Evolutionary conservation across 2,329 filamentous ascomycete species (phyloP).

Genomic region (Ophiostoma pallidulum): DNA sequence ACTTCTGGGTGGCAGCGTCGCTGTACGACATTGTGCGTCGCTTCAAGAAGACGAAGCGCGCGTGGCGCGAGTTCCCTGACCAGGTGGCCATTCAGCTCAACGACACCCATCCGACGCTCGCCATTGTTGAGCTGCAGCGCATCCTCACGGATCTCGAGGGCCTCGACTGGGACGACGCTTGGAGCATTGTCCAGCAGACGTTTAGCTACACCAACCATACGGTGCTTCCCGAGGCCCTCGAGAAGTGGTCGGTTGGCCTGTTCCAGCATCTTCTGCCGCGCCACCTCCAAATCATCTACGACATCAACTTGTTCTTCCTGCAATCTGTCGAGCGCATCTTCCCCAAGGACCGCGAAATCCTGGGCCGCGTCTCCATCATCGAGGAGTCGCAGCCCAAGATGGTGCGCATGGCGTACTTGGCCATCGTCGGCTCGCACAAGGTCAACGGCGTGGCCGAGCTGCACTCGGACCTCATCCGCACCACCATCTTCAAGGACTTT

Average conservation of each 20-base stretch:
- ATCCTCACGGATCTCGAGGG: conserved; percentile 86
- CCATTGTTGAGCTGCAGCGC: conserved; percentile 89
- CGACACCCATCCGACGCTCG: conserved; percentile 92
- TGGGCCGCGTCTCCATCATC: conserved; percentile 86
- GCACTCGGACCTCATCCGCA: conserved; percentile 95
- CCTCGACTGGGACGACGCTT: conserved; percentile 86
- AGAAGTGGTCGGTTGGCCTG: conserved; percentile 95
- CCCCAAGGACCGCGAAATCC: conserved; percentile 79
- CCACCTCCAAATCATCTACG: conserved; percentile 94
- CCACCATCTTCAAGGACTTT: conserved; percentile 99
- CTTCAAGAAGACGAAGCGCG: conserved; percentile 92
- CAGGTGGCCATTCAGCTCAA: conserved; percentile 97
- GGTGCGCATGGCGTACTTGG: conserved; percentile 93
- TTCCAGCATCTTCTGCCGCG: conserved; percentile 87
- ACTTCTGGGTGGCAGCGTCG: conserved; percentile 98
- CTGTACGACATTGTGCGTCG: conserved; percentile 91
- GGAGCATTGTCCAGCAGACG: conserved; percentile 65
- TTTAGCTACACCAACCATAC: conserved; percentile 99
- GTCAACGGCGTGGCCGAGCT: conserved; percentile 97
- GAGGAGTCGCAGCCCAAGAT: conserved; percentile 96
- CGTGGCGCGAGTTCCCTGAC: conserved; percentile 86
- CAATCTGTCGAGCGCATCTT: conserved; percentile 84
- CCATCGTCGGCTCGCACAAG: conserved; percentile 96
- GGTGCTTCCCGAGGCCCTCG: conserved; percentile 87
- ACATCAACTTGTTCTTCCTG: conserved; percentile 92